Evolutionary conservation across 129 eudicot species (phyloP).

Genomic region (Pulicaria dysenterica): DNA sequence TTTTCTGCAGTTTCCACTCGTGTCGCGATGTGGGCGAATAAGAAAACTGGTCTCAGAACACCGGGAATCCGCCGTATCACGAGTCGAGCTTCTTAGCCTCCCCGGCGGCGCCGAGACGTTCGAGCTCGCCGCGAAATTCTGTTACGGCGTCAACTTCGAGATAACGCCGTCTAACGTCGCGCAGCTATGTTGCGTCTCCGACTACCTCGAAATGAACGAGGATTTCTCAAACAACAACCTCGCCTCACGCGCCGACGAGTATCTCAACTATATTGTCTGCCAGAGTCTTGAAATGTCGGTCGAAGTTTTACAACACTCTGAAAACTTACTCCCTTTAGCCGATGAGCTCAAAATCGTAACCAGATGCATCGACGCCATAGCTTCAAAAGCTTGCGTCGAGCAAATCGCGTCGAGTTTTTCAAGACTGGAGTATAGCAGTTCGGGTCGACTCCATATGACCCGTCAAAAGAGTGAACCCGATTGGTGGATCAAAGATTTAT

Average conservation of each 20-base stretch:
- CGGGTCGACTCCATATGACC: constrained; percentile 86
- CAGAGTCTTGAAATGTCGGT: constrained; percentile 86
- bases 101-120: constrained; percentile 90
- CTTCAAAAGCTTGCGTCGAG: constrained; percentile 94
- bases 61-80: constrained; percentile 64
- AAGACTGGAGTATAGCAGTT: constrained; percentile 86
- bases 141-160: constrained; percentile 91
- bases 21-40: constrained; percentile 84
- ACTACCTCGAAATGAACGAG: constrained; percentile 92
- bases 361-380: constrained; percentile 82
- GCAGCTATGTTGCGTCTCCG: constrained; percentile 73
- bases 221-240: constrained; percentile 79
- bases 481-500: constrained; percentile 97
- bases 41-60: constrained; percentile 76
- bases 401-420: constrained; percentile 93
- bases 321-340: constrained; percentile 81
- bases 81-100: constrained; percentile 66
- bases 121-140: constrained; percentile 94
- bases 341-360: constrained; percentile 75
- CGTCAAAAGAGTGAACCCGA: constrained; percentile 77
- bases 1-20: constrained; percentile 87
- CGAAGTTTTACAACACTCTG: constrained; percentile 76
- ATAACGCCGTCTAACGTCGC: constrained; percentile 87
- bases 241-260: constrained; percentile 79
- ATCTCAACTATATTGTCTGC: constrained; percentile 71